These are phyloP conservation scores for Amanita molliuscula DNA, from an alignment of 768 basidiomycete genomes.

Conservation along the genomic window DNA sequence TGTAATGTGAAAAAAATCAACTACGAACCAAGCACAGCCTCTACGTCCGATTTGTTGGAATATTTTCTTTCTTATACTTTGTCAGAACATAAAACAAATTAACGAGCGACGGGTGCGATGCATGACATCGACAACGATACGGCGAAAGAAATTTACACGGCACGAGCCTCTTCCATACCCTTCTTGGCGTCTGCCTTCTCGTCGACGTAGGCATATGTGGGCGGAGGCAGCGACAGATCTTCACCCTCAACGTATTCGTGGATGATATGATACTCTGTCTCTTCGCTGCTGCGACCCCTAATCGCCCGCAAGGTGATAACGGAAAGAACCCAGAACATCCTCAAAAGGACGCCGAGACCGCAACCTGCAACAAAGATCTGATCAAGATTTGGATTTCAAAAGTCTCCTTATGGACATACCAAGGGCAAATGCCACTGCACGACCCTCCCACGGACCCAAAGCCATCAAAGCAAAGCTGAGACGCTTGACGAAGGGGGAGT, in stretches of 20 bases:
- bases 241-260: conserved; percentile 30
- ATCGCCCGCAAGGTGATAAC: conserved; percentile 52
- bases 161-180: background rate
- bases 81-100: background rate
- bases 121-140: background rate
- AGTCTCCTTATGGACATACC: conserved; percentile 26
- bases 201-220: conserved; percentile 41
- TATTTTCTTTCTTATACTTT: background rate
- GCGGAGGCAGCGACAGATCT: conserved; percentile 42
- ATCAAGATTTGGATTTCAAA: background rate
- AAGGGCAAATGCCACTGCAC: conserved; percentile 74
- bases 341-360: conserved; percentile 70
- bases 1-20: background rate
- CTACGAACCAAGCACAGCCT: background rate
- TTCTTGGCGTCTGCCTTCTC: conserved; percentile 33
- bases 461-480: conserved; percentile 56
- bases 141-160: background rate
- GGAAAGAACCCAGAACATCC: conserved; percentile 70
- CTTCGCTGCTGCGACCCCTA: conserved; percentile 29
- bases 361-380: conserved; percentile 40
- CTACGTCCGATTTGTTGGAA: background rate
- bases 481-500: conserved; percentile 42
- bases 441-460: conserved; percentile 77
- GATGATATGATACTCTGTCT: conserved; percentile 25
- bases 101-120: background rate